phyloP scores from a whole-genome alignment of 768 basidiomycete species.

The Lyophyllum decastes region DNA sequence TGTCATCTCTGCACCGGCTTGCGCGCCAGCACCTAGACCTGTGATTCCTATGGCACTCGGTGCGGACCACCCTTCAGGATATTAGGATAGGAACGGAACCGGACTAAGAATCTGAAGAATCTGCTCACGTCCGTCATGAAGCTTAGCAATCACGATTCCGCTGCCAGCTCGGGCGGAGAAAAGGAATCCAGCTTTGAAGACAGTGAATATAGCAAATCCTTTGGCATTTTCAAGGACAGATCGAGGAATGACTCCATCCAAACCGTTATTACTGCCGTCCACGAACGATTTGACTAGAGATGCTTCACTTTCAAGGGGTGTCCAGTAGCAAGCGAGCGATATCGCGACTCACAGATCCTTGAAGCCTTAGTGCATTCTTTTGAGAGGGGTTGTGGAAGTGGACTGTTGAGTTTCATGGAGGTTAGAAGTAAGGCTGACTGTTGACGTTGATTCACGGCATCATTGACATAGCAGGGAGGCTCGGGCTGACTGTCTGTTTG shows the following conservation, averaged over 20 bases:
- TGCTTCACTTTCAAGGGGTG: background rate
- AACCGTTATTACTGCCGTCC: constrained; percentile 74
- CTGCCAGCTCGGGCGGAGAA: constrained; percentile 85
- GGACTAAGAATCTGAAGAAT: background rate
- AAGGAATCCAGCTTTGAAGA: constrained; percentile 74
- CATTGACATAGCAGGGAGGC: background rate
- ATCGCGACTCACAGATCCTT: constrained; percentile 69
- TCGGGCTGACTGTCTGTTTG: background rate
- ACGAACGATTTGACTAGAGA: constrained; percentile 80
- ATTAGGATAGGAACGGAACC: constrained; percentile 1
- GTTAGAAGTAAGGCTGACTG: background rate
- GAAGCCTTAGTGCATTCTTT: constrained; percentile 89
- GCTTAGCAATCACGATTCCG: constrained; percentile 85
- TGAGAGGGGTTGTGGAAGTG: constrained; percentile 59
- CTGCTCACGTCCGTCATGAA: constrained; percentile 77
- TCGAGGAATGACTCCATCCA: constrained; percentile 71
- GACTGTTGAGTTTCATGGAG: constrained; percentile 49
- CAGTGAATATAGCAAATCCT: constrained; percentile 90
- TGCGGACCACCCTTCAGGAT: constrained; percentile 77
- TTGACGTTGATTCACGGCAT: background rate
- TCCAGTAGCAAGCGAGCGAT: background rate
- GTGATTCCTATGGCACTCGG: constrained; percentile 95
- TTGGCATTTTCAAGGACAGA: constrained; percentile 50
- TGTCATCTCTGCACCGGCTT: constrained; percentile 84
- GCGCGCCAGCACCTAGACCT: constrained; percentile 86